These are phyloP conservation scores for Aspergillus baeticus DNA, from an alignment of 495 filamentous ascomycete species.

Conservation along the genomic window DNA sequence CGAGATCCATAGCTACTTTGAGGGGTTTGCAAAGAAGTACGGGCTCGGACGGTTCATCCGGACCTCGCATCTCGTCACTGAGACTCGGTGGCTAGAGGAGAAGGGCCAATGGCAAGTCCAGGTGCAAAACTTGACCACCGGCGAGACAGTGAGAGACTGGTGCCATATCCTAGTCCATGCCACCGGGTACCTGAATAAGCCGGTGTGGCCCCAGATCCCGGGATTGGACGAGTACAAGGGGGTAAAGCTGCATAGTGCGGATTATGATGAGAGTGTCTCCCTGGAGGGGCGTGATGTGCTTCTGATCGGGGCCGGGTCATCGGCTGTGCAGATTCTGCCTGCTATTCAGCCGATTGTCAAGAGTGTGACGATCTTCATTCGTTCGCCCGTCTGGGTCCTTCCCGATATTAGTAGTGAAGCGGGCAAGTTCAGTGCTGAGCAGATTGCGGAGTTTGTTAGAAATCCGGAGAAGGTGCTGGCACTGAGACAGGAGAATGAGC, in stretches of 20 bases:
- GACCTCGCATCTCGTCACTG: conserved; percentile 17
- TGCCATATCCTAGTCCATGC: conserved; percentile 47
- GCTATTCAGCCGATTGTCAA: background rate
- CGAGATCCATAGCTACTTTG: conserved; percentile 41
- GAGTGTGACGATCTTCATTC: background rate
- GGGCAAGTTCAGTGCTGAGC: too few species aligned
- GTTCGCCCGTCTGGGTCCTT: background rate
- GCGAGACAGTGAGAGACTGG: background rate
- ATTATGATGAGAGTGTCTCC: conserved; percentile 37
- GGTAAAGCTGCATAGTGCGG: conserved; percentile 42
- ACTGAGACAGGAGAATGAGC: too few species aligned
- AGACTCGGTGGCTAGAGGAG: conserved; percentile 26
- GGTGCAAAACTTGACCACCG: too few species aligned
- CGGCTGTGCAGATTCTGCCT: background rate
- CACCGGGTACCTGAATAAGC: conserved; percentile 48
- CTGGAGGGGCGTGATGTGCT: conserved; percentile 48
- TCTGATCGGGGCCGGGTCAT: conserved; percentile 35
- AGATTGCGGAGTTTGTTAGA: too few species aligned
- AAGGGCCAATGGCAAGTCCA: too few species aligned
- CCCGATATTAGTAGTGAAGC: too few species aligned
- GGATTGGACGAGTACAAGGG: conserved; percentile 47
- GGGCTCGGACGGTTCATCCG: conserved; percentile 26
- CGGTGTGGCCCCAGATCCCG: conserved; percentile 48
- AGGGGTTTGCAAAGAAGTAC: conserved; percentile 34
- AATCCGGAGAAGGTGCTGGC: too few species aligned